phyloP scores from a whole-genome alignment of 495 filamentous ascomycete genomes.

The Aspergillus incahuasiensis region DNA sequence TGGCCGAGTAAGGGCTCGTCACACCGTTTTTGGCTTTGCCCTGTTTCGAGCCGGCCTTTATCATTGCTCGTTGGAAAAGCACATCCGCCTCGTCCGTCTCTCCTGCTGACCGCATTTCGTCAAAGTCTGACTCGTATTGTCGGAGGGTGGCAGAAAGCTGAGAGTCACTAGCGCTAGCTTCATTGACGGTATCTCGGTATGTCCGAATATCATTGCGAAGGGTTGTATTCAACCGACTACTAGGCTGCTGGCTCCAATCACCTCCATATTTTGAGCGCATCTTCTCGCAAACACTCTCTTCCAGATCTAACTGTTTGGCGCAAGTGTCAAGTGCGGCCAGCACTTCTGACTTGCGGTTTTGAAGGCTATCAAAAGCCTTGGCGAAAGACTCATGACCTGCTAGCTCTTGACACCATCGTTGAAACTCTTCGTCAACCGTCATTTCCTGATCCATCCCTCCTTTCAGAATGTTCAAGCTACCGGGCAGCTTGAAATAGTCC shows the following conservation, averaged over 20 bases:
- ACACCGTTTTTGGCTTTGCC: slow-evolving; percentile 59
- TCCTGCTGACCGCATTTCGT: slow-evolving; percentile 90
- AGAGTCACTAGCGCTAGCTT: slow-evolving; percentile 81
- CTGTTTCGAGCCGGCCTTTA: slow-evolving; percentile 58
- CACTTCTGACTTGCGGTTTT: slow-evolving; percentile 71
- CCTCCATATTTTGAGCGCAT: slow-evolving; percentile 96
- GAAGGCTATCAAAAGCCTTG: slow-evolving; percentile 71
- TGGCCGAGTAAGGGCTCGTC: slow-evolving; percentile 52
- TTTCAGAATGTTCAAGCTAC: slow-evolving; percentile 84
- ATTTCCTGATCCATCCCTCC: slow-evolving; percentile 89
- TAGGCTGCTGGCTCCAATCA: slow-evolving; percentile 97
- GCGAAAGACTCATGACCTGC: slow-evolving; percentile 73
- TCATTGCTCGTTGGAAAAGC: slow-evolving; percentile 79
- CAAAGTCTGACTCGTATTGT: slow-evolving; percentile 80
- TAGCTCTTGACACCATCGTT: slow-evolving; percentile 88
- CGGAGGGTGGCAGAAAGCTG: slow-evolving; percentile 81
- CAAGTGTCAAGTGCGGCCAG: slow-evolving; percentile 66
- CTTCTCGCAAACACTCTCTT: slow-evolving; percentile 97
- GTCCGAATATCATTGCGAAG: slow-evolving; percentile 79
- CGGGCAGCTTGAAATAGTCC: slow-evolving; percentile 88
- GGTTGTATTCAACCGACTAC: slow-evolving; percentile 79
- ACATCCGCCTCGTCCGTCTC: slow-evolving; percentile 85
- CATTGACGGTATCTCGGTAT: slow-evolving; percentile 82
- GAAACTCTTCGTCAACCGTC: slow-evolving; percentile 83
- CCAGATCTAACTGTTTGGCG: slow-evolving; percentile 85